A percentile compares a stretch with the other conserved stretches of the same genome.
These are phyloP conservation scores for Penicillium atrosanguineum DNA, from an alignment of 495 filamentous ascomycete genomes.

Conservation along the genomic window DNA sequence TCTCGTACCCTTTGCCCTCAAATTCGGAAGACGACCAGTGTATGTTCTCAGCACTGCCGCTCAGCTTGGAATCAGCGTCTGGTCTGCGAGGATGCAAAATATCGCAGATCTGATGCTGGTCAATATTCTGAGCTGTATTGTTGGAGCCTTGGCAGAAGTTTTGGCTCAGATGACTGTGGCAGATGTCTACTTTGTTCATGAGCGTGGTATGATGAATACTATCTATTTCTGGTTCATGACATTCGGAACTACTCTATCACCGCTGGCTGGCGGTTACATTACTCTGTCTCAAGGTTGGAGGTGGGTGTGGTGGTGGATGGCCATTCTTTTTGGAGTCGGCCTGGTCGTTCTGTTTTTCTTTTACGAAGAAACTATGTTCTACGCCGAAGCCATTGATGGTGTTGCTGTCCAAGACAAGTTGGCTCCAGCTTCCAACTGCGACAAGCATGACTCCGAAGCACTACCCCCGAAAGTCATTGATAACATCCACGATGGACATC, in stretches of 20 bases:
- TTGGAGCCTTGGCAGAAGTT: conserved; percentile 39
- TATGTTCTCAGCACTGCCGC: conserved; percentile 38
- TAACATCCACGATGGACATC: not conserved
- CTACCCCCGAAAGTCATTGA: not conserved
- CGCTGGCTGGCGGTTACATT: conserved; percentile 44
- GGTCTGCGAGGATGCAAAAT: conserved; percentile 38
- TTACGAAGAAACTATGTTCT: conserved; percentile 22
- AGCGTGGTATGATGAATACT: conserved; percentile 40
- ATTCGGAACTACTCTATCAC: conserved; percentile 32
- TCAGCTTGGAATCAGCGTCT: conserved; percentile 37
- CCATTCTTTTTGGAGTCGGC: conserved; percentile 38
- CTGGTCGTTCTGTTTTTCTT: conserved; percentile 15
- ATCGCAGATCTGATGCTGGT: conserved; percentile 34
- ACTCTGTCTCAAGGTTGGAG: conserved; percentile 45
- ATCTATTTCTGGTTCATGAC: conserved; percentile 35
- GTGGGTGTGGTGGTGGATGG: conserved; percentile 52
- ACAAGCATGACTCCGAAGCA: conserved; percentile 8
- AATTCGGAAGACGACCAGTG: conserved; percentile 42
- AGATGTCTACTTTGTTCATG: conserved; percentile 50
- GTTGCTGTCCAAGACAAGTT: conserved; percentile 6
- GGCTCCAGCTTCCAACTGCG: not conserved
- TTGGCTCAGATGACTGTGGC: conserved; percentile 47
- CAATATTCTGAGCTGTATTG: conserved; percentile 34
- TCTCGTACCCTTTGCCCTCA: conserved; percentile 44
- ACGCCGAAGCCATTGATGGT: conserved; percentile 4